Base-by-base conservation (phyloP, 1,139 yeast genomes). In the Blastobotrys aristatus region DNA sequence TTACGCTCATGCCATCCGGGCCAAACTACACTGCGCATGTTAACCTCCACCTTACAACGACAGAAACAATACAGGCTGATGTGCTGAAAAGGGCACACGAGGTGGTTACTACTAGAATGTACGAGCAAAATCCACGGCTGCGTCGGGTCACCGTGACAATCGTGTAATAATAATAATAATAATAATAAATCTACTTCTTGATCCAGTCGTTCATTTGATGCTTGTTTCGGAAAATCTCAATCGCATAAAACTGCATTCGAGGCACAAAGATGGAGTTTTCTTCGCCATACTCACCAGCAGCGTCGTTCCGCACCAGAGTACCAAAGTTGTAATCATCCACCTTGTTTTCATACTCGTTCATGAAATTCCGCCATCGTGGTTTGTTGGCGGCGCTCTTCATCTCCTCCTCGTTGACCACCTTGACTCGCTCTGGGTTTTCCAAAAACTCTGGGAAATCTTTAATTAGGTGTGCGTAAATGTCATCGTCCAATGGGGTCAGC, bases 131-230 rank as follows among this genome's bases (percentile, higher is more conserved):
- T 58, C 65, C 52, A 11, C 57, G 64, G 33, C 52, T 71, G 29
- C 69, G 69, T 55, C 60, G 63, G 31, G 64, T 69, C 14, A 57
- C 67, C 6, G 63, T 42, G 13, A 42, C 40, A 26, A 27, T 42
- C 26, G 14, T 27, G 20, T 41, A 31, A 32, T 21, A 21, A 33
- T 17, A 33, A 34, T 20, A 34, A 24, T 24, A 24, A 13, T 14
- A 6, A 14, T 5, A 18, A 34, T 13, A 13, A 5, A 18, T 21
- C 10, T 34, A 36, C 50, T 60, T 62, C 43, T 71, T 63, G 52
- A 82, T 76, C 99, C 99, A 92, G 70, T 92, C 97, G 69, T 92
- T 94, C 64, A 87, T 76, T 35, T 96, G 95, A 57, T 77, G 76
- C 68, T 82, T 84, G 71, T 94, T 94, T 77, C 99, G 84, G 54